phyloP scores from a whole-genome alignment of 306 rosid genomes.

The Astragalus glycyphyllos region DNA sequence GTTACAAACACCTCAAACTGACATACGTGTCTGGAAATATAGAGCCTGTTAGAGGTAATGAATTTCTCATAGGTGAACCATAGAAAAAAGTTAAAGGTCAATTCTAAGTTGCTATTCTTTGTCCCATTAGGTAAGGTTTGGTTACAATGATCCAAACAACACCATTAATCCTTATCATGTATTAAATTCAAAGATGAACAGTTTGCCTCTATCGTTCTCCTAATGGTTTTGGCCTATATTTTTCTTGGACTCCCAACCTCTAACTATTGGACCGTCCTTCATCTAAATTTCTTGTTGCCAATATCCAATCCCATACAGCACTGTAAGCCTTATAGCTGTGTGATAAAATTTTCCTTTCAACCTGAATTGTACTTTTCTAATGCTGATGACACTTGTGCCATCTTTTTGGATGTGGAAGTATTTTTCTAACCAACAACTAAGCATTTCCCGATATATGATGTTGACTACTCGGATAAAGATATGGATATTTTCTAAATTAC shows the following conservation, averaged over 20 bases:
- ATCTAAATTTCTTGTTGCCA: neutral
- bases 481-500: conserved; percentile 18
- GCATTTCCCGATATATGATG: neutral
- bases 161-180: too few species aligned
- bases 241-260: neutral
- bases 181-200: too few species aligned
- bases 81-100: neutral
- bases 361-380: neutral
- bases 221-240: too few species aligned
- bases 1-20: neutral
- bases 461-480: conserved; percentile 31
- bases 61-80: conserved; percentile 3
- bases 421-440: neutral
- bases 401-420: conserved; percentile 22
- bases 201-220: too few species aligned
- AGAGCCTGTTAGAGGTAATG: neutral
- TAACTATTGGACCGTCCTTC: neutral
- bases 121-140: neutral
- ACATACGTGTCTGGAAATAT: neutral
- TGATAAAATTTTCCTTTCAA: neutral
- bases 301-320: neutral
- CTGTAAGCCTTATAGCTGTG: neutral
- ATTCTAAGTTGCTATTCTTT: neutral
- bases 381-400: neutral
- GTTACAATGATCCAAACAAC: too few species aligned